Base-by-base conservation (phyloP, 2,329 filamentous ascomycete species). In the Colletotrichum navitas region DNA sequence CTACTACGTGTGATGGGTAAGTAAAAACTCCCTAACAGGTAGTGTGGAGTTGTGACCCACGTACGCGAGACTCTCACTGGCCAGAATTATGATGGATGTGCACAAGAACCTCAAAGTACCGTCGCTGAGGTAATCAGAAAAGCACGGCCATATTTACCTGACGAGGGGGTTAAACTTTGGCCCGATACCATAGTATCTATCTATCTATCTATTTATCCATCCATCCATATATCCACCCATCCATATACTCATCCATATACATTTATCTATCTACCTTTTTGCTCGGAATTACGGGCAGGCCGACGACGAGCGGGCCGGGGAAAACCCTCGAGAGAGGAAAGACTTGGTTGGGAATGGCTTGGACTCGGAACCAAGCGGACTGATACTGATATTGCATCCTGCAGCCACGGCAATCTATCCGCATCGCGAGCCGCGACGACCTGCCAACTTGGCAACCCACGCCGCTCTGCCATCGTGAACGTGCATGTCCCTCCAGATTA, bases 251-350 rank as follows among this genome's bases (percentile, higher is more conserved):
- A 21, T 45, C 18, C 4, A 45, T 10, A 34, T 43, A 6, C 16
- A 21, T 43, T 5, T 10, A 21, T 45, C 7, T 4, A 45, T 11
- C 8, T 45, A 8, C 43, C 43, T 45, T 18, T 18, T n/a, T 6
- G 1, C 21, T 56, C 66, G 49, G 58, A 70, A 56, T 62, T 43
- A 63, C 68, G 43, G 58, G 43, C 21, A 71, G 43, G 43, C 68
- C 58, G 63, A 67, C 29, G 29, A n/a, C 4, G 51, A 10, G 26
- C 34, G 45, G 45, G 47, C 29, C n/a, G n/a, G n/a, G n/a, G n/a
- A n/a, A 61, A 65, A 45, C 43, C 58, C 66, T 34, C 41, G 26
- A 26, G 18, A 43, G 56, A 5, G 16, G 16, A 45, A 14, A 45
- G 41, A 45, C 43, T 43, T 45, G 56, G 24, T 16, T 24, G 55